phyloP scores from a whole-genome alignment of 1,139 yeast species.

The Lodderomyces parapsilosis region DNA sequence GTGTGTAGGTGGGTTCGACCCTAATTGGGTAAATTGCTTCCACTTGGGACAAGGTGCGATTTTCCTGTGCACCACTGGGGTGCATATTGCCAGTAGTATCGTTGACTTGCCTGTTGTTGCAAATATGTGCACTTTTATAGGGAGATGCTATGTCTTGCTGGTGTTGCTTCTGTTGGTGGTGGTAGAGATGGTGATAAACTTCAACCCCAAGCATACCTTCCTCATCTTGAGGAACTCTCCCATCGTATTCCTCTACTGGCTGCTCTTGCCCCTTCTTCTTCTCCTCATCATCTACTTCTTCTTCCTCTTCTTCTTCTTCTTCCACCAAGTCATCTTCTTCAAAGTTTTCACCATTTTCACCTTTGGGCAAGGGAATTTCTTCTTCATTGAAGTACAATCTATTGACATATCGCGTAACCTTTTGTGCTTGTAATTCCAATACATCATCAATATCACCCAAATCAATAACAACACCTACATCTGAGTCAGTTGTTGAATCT shows the following conservation, averaged over 20 bases:
- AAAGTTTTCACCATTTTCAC: slow-evolving; percentile 4
- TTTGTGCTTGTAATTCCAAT: slow-evolving; percentile 51
- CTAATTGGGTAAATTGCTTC: too few relatives aligned
- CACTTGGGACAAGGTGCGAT: too few relatives aligned
- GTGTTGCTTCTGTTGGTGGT: too few relatives aligned
- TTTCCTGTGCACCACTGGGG: too few relatives aligned
- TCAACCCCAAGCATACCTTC: slow-evolving; percentile 1
- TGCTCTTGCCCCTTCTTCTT: slow-evolving; percentile 9
- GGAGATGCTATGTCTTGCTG: too few relatives aligned
- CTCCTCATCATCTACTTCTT: slow-evolving; percentile 7
- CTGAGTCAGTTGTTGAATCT: slow-evolving; percentile 13
- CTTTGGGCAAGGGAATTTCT: slow-evolving; percentile 14
- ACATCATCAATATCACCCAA: slow-evolving; percentile 36
- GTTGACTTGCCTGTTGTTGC: too few relatives aligned
- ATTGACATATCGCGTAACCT: slow-evolving; percentile 46
- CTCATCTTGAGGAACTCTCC: slow-evolving; percentile 1
- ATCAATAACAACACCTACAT: slow-evolving; percentile 21
- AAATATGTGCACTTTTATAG: too few relatives aligned
- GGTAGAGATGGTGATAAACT: background rate
- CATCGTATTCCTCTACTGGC: background rate
- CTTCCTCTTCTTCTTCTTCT: slow-evolving; percentile 12
- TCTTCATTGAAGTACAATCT: slow-evolving; percentile 38
- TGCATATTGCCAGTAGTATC: too few relatives aligned
- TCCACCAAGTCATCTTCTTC: slow-evolving; percentile 12
- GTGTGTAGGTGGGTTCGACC: too few relatives aligned